These are phyloP conservation scores for Quercus phellos DNA, from an alignment of 331 rosid genomes.

Conservation along the genomic window DNA sequence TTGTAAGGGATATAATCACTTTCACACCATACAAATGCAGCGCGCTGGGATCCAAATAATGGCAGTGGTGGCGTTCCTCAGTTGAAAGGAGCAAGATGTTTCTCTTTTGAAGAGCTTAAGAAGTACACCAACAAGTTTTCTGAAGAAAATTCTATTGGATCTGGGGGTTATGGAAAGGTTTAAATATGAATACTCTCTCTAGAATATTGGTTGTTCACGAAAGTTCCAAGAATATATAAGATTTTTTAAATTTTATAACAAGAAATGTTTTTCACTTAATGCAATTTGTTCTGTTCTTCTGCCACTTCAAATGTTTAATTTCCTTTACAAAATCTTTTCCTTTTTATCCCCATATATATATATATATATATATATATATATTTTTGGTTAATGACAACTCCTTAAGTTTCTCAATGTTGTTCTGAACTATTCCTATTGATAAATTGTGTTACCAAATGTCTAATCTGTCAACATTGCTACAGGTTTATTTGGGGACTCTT, in stretches of 20 bases:
- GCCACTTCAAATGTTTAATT: background rate
- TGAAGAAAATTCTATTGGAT: background rate
- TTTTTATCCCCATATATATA: background rate
- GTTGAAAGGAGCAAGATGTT: background rate
- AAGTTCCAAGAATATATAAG: background rate
- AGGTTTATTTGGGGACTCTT: slow-evolving; percentile 42
- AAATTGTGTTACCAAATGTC: background rate
- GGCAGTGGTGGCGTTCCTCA: slow-evolving; percentile 48
- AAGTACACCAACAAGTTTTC: slow-evolving; percentile 8
- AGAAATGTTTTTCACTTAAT: background rate
- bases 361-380: background rate
- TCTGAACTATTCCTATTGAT: background rate
- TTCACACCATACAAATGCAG: slow-evolving; percentile 28
- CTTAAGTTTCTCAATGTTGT: background rate
- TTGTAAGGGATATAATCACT: background rate
- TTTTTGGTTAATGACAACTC: background rate
- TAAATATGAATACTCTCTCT: background rate
- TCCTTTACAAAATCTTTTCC: too few relatives aligned
- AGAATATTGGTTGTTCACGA: background rate
- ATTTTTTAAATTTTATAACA: background rate
- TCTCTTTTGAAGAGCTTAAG: background rate
- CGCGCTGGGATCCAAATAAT: slow-evolving; percentile 37
- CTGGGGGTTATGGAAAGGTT: slow-evolving; percentile 3
- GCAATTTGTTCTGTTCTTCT: background rate
- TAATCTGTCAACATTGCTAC: background rate